Base-by-base conservation (phyloP, 2,329 filamentous ascomycete genomes). In the Neoarthrinium moseri region DNA sequence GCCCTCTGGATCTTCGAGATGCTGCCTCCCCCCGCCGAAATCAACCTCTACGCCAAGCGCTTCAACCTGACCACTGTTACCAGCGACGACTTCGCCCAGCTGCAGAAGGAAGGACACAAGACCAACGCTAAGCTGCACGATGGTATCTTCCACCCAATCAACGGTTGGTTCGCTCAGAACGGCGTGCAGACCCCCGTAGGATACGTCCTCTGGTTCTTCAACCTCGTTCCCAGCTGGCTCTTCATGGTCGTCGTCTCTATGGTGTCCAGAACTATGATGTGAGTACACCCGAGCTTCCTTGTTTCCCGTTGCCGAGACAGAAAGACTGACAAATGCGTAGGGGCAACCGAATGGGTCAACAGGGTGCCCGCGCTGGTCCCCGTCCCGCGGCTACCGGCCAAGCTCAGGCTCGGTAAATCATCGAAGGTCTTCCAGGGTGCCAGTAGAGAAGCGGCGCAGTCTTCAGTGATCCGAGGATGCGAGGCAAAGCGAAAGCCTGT, bases 231-330 rank as follows among this genome's bases (percentile, higher is more conserved):
- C 47, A 83, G 84, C 72, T 92, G 88, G 88, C 68, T 81, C 45
- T 83, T 90, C 61, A 91, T 92, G 88, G 75, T 92, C 55, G 63
- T 80, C 39, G 75, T 92, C 56, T 88, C 84, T 43, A 83, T 91
- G 63, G 60, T 86, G 52, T 89, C 83, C 75, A 78, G 87, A 62
- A 79, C 74, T 47, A 78, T 91, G 67, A 90, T 91, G 88, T 90
- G 72, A 78, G 86, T 75, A n/a, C 21, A 48, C 15, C 5, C 13
- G 20, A n/a, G 13, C 37, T n/a, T n/a, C n/a, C n/a, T n/a, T n/a
- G n/a, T n/a, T n/a, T n/a, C n/a, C n/a, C n/a, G n/a, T n/a, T n/a
- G n/a, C n/a, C n/a, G n/a, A n/a, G n/a, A n/a, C n/a, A n/a, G n/a
- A n/a, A n/a, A n/a, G n/a, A n/a, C n/a, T n/a, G n/a, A n/a, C n/a